Percentiles rank a stretch among this genome's conserved stretches.
Conservation (phyloP, 352 stramenopile species). For the Phytopythium oedochilum region DNA sequence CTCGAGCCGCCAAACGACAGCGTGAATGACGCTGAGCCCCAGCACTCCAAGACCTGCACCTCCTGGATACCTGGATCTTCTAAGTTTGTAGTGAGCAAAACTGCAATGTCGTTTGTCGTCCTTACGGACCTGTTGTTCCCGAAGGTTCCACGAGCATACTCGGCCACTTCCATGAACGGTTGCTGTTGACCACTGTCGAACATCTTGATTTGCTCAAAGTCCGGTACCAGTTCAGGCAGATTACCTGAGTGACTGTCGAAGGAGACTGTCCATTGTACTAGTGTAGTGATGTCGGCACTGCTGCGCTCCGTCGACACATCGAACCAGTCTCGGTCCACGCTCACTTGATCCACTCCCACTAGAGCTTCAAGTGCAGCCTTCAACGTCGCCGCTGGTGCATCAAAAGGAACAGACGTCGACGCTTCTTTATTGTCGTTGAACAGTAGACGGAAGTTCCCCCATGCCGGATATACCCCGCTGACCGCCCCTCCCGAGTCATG, state of each 20-base stretch:
- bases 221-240: constrained; percentile 34
- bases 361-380: constrained; percentile 77
- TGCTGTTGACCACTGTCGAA: constrained; percentile 42
- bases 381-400: constrained; percentile 45
- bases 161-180: constrained; percentile 43
- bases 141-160: constrained; percentile 44
- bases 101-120: constrained; percentile 38
- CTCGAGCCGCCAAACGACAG: constrained; percentile 24
- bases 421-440: constrained; percentile 36
- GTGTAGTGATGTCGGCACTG: constrained; percentile 23
- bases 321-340: constrained; percentile 71
- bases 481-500: constrained; percentile 51
- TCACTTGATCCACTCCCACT: constrained; percentile 70
- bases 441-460: constrained; percentile 76
- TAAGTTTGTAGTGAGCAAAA: constrained; percentile 43
- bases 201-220: constrained; percentile 34
- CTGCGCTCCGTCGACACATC: constrained; percentile 40
- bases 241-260: constrained; percentile 55
- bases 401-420: constrained; percentile 60
- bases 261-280: constrained; percentile 72
- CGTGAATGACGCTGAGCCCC: constrained; percentile 38
- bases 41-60: constrained; percentile 57
- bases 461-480: constrained; percentile 80
- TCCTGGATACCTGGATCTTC: constrained; percentile 69
- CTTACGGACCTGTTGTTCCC: constrained; percentile 70